A percentile compares a stretch with the other conserved stretches of the same genome.
Evolutionary conservation across 345 rosid species (phyloP).

Genomic region (Eucalyptus dawsonii): DNA sequence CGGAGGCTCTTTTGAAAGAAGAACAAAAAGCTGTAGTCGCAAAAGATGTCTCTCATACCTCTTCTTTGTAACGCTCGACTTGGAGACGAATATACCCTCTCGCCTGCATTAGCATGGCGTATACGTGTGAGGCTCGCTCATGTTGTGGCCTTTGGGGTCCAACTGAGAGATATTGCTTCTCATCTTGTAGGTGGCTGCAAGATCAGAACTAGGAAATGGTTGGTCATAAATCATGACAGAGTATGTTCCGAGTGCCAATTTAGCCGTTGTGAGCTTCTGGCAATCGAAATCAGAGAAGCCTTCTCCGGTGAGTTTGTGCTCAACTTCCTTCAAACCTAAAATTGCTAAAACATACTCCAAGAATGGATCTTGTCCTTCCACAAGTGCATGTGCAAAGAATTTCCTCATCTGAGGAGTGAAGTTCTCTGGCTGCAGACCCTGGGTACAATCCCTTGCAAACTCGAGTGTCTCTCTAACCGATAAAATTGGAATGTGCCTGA

Average conservation of each 20-base stretch:
- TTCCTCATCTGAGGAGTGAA: slow-evolving; percentile 22
- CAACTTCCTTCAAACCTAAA: slow-evolving; percentile 7
- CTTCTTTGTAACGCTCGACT: slow-evolving; percentile 6
- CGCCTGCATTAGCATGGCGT: slow-evolving; percentile 7
- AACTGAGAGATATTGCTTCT: slow-evolving; percentile 9
- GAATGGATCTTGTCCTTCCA: slow-evolving; percentile 24
- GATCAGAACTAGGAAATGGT: slow-evolving; percentile 12
- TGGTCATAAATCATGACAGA: slow-evolving; percentile 19
- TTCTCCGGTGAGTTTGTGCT: slow-evolving; percentile 9
- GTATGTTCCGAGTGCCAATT: slow-evolving; percentile 10
- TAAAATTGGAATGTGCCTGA: slow-evolving; percentile 18
- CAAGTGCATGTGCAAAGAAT: slow-evolving; percentile 24
- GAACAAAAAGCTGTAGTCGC: neutral
- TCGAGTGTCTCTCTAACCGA: slow-evolving; percentile 19
- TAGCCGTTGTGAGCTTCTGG: slow-evolving; percentile 22
- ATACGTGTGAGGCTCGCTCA: slow-evolving; percentile 1
- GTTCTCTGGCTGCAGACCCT: slow-evolving; percentile 19
- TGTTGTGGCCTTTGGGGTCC: slow-evolving; percentile 5
- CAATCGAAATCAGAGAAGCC: slow-evolving; percentile 6
- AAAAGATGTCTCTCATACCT: neutral
- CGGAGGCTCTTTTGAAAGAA: neutral
- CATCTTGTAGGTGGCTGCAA: slow-evolving; percentile 7
- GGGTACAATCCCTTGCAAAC: slow-evolving; percentile 26
- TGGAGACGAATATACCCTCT: slow-evolving; percentile 7
- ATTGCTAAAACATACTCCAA: slow-evolving; percentile 15